Conservation (phyloP, 768 basidiomycete genomes). For the Kondoa subrosea region DNA sequence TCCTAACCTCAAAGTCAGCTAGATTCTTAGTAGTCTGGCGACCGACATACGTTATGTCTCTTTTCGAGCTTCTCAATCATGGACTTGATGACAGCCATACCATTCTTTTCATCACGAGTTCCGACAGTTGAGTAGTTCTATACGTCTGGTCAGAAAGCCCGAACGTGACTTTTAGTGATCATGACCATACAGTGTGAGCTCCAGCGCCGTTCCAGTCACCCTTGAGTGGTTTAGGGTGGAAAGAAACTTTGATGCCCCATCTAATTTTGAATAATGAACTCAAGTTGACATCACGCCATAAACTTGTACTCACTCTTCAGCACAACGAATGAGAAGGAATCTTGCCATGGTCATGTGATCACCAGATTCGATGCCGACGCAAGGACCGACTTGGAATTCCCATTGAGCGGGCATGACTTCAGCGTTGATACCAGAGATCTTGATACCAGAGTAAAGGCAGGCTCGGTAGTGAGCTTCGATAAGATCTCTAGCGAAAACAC, state of each 20-base stretch:
- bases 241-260: constrained; percentile 48
- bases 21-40: no score
- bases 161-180: not conserved
- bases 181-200: constrained; percentile 46
- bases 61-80: constrained; percentile 85
- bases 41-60: constrained; percentile 59
- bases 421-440: constrained; percentile 98
- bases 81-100: constrained; percentile 76
- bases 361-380: constrained; percentile 93
- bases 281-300: not conserved
- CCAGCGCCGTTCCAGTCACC: constrained; percentile 99
- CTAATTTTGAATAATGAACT: not conserved
- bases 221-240: constrained; percentile 94
- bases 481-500: constrained; percentile 94
- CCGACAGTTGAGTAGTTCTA: constrained; percentile 80
- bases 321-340: constrained; percentile 83
- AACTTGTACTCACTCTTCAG: constrained; percentile 56
- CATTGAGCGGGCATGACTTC: constrained; percentile 99
- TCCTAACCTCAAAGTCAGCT: no score
- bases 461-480: constrained; percentile 98
- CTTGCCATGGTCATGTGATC: constrained; percentile 99
- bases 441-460: constrained; percentile 46
- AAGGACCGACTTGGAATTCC: constrained; percentile 99
- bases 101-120: constrained; percentile 72
- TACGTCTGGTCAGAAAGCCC: constrained; percentile 25